Percentiles rank a stretch among this genome's conserved stretches.
phyloP scores from a whole-genome alignment of 2,329 filamentous ascomycete species.

The Paraphoma sp. region DNA sequence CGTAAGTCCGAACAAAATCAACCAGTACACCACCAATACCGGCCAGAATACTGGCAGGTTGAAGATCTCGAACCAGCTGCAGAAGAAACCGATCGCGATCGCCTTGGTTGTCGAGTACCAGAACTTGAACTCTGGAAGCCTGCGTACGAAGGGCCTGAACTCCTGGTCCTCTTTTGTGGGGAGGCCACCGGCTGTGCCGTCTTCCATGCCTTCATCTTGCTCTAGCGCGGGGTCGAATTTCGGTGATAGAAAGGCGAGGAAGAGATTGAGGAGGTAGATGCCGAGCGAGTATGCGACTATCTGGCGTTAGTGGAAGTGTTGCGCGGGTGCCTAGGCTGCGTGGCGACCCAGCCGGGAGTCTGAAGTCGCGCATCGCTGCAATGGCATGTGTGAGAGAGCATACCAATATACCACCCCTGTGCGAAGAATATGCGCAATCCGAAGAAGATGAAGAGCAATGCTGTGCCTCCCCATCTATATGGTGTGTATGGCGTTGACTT shows the following conservation, averaged over 20 bases:
- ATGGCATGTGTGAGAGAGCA: constrained; percentile 21
- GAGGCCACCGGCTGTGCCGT: constrained; percentile 76
- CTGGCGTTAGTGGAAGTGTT: constrained; percentile 6
- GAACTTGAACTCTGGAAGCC: constrained; percentile 99
- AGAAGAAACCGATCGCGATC: constrained; percentile 80
- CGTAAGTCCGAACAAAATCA: constrained; percentile 93
- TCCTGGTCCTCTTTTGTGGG: constrained; percentile 97
- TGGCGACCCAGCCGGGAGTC: background rate
- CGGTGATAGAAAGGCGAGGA: constrained; percentile 96
- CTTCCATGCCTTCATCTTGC: constrained; percentile 94
- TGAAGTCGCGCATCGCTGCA: background rate
- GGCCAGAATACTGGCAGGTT: constrained; percentile 99
- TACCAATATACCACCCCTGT: constrained; percentile 99
- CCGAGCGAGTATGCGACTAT: constrained; percentile 94
- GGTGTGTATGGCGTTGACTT: constrained; percentile 87
- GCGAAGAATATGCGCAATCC: constrained; percentile 87
- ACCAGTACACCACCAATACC: constrained; percentile 96
- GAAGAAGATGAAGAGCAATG: constrained; percentile 76
- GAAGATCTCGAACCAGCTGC: constrained; percentile 93
- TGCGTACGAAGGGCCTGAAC: constrained; percentile 95
- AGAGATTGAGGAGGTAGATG: constrained; percentile 98
- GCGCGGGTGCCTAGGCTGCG: background rate
- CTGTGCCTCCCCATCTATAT: constrained; percentile 93
- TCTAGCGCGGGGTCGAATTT: constrained; percentile 99
- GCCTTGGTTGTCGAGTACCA: constrained; percentile 96